Base-by-base conservation (phyloP, 306 rosid genomes). In the Sophora flavescens region DNA sequence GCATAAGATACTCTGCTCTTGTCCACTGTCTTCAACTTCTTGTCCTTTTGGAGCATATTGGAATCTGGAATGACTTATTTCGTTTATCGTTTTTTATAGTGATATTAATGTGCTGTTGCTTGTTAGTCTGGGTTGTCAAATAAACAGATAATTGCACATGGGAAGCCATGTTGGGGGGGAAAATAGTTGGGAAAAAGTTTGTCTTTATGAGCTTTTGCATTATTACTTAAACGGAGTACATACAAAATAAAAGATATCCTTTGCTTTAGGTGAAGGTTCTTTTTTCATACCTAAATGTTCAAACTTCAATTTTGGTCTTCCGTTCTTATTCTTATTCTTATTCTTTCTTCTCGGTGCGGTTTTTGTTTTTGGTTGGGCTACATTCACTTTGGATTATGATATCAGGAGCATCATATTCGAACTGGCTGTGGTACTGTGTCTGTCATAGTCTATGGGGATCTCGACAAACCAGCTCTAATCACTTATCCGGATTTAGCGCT, bases 401-500 rank as follows among this genome's bases (percentile, higher is more conserved):
- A 77, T 80, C 96, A 93, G 97, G 97, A 93, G 78, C 89, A 93
- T 83, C 78, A 68, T 70, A 71, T 93, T 59, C 88, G 58, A 80
- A 93, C 98, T 71, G 93, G 96, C 83, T 78, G 89, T 83, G 98
- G 98, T 81, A 83, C 88, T 74, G 92, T 91, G 74, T 93, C 98
- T 51, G 97, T 93, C 54, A 89, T 91, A 18, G 93, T 91, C 45
- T 89, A 89, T 16, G 98, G 98, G 58, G 98, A 93, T 85, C 96
- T 78, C 4, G 93, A 88, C 61, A 93, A 93, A 86, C 98, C 98
- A 33, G 92, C 98, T 16, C 83, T 93, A 48, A 86, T 93, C 76
- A 91, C 96, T 73, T 93, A 93, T 82, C 98, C 98, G 0, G 98
- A 93, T 91, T 84, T 93, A 80, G 98, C 98, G 41, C 82, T 93